Base-by-base conservation (phyloP, 306 rosid species). In the Pachyrhizus erosus region DNA sequence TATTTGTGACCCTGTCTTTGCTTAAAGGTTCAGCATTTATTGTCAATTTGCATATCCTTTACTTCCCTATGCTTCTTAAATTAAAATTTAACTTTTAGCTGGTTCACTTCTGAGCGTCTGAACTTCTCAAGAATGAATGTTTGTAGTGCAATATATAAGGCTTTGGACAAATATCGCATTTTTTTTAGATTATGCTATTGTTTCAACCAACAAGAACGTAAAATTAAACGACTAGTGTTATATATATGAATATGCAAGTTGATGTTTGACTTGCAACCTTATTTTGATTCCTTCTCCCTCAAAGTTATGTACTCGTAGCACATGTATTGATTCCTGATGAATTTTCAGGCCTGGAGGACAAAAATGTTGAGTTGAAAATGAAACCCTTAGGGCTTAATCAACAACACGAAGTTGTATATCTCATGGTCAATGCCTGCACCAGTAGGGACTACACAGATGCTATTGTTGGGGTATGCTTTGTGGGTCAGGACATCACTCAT, bases 401-500 rank as follows among this genome's bases (percentile, higher is more conserved):
- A 55, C 79, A 81, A 81, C 82, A 82, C 21, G 66, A 87, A 29
- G 78, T 39, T 73, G 67, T 85, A 72, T 91, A 92, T 82, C 81
- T 94, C 71, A 79, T 85, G 67, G 97, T 81, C 73, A 92, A 86
- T 85, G 83, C 96, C 31, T 91, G 98, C 87, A 88, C 92, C 24
- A 94, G 97, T 78, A 83, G 93, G 83, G 91, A 92, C 86, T 77
- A 73, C 86, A 85, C 79, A 62, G 82, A 91, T 27, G 79, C 88
- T 58, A 61, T 89, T 76, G 89, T 92, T 61, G 98, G 97, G 37
- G 93, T 85, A 72, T 89, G 96, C 86, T 91, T 94, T 75, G 96
- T 90, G 31, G 98, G 97, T 43, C 92, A 94, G 83, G 96, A 94
- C 86, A 72, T 92, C 71, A 92, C 97, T 9, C 8, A 62, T 43